Evolutionary conservation across 768 basidiomycete species (phyloP), one percentile per base, ranked within the genome.

Genomic region (Kwoniella mangroviensis): DNA sequence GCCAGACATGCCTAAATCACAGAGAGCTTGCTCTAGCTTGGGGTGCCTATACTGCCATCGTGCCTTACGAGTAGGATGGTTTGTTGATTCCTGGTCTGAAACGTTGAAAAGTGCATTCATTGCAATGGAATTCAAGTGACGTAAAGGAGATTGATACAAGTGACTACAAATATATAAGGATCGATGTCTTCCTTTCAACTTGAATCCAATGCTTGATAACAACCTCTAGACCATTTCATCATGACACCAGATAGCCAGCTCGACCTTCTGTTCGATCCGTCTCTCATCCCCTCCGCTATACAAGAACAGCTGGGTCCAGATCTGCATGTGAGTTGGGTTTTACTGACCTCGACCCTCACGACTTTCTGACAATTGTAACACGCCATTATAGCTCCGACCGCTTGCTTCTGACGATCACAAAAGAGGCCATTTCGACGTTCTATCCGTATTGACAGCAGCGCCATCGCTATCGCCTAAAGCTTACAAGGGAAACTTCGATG

Each of bases 361-460:
- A 28, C 53, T 13, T 34, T 17, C 26, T 41, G 53, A 26, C 22
- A 40, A 19, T 58, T 2, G n/a, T 7, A 34, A 28, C 24, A 10
- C 13, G 41, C n/a, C 53, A 28, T 34, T 6, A 13, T 62, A 97
- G 95, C 88, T 98, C 24, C 93, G 97, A 59, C 97, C 97, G 0
- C 87, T 99, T 21, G 89, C 93, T 0, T 89, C 89, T 24, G 89
- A 91, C 6, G 97, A 99, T 86, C 88, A 94, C 84, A 77, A 79
- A 5, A 89, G 93, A 42, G 90, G 90, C 3, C 94, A 98, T 83
- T 89, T 98, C 73, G 81, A 87, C n/a, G 88, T 97, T 26, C 90
- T 98, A 75, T 65, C 85, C 13, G 88, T 91, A 34, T 88, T 94
- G 49, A 88, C 94, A 12, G 85, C 88, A 59, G 88, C 89, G 21